A percentile compares a stretch with the other conserved stretches of the same genome.
Conservation (phyloP, 768 basidiomycete genomes). For the Mycena latifolia region DNA sequence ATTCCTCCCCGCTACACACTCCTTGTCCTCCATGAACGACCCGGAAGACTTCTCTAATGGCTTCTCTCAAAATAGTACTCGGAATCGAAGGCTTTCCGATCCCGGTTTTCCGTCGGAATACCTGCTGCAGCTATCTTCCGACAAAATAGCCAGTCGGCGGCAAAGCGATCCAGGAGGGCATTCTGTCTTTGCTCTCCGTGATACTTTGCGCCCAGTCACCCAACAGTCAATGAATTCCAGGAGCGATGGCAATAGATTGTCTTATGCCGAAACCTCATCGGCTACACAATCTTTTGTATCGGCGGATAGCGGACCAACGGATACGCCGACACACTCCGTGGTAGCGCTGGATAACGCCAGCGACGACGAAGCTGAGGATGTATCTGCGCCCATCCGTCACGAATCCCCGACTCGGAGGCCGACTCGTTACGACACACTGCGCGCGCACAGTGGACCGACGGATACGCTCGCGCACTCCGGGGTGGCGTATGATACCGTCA, state of each 20-base stretch:
- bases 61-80: background rate
- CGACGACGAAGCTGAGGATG: conserved; percentile 5
- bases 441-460: conserved; percentile 7
- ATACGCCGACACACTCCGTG: conserved; percentile 21
- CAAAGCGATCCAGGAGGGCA: conserved; percentile 29
- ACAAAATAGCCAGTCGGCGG: conserved; percentile 20
- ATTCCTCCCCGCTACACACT: background rate
- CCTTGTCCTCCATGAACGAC: conserved; percentile 20
- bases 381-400: background rate
- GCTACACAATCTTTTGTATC: conserved; percentile 36
- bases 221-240: conserved; percentile 18
- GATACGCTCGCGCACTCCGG: conserved; percentile 22
- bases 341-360: conserved; percentile 17
- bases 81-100: conserved; percentile 30
- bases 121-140: conserved; percentile 3
- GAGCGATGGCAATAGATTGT: conserved; percentile 23
- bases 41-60: conserved; percentile 16
- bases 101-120: conserved; percentile 27
- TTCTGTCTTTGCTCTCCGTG: conserved; percentile 27
- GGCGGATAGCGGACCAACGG: conserved; percentile 16
- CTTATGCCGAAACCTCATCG: conserved; percentile 32
- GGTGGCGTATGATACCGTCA: conserved; percentile 10
- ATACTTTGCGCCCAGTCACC: conserved; percentile 20
- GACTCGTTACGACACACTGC: conserved; percentile 16
- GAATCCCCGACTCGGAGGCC: conserved; percentile 17